A percentile compares a stretch with the other conserved stretches of the same genome.
phyloP scores from a whole-genome alignment of 148 eudicot genomes.

The Chenopodium berlandieri region DNA sequence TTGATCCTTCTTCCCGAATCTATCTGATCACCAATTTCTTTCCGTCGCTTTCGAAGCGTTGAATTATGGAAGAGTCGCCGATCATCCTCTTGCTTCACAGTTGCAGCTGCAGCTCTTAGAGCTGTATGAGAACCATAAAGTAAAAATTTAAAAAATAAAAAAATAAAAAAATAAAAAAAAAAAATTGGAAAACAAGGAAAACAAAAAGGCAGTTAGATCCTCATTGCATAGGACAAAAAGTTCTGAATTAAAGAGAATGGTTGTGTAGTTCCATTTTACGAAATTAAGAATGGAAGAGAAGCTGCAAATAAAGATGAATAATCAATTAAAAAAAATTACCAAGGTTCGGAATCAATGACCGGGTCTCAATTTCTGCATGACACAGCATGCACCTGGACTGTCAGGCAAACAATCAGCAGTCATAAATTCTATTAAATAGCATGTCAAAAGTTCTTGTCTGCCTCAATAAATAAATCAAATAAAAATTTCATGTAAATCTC shows the following conservation, averaged over 20 bases:
- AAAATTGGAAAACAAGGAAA: background rate
- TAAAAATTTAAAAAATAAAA: background rate
- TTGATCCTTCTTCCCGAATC: slow-evolving; percentile 38
- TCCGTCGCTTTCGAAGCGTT: slow-evolving; percentile 72
- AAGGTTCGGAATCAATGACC: slow-evolving; percentile 69
- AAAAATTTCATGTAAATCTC: background rate
- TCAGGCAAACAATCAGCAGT: slow-evolving; percentile 33
- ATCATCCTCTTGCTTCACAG: slow-evolving; percentile 82
- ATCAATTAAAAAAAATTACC: slow-evolving; percentile 38
- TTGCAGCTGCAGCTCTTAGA: slow-evolving; percentile 82
- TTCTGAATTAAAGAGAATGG: background rate
- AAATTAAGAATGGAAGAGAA: slow-evolving; percentile 5
- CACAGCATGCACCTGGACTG: slow-evolving; percentile 81
- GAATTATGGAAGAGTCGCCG: slow-evolving; percentile 73
- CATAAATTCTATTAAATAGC: background rate
- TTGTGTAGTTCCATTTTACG: background rate
- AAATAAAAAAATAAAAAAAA: background rate
- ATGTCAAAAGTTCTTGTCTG: background rate
- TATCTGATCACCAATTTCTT: slow-evolving; percentile 58
- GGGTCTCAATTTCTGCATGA: slow-evolving; percentile 55
- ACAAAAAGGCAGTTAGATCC: background rate
- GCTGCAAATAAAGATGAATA: slow-evolving; percentile 5
- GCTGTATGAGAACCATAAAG: slow-evolving; percentile 39
- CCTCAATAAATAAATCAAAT: background rate
- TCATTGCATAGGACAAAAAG: slow-evolving; percentile 1